A percentile compares a stretch with the other conserved stretches of the same genome.
Evolutionary conservation across 1,284 basidiomycete genomes (phyloP).

Genomic region (Microbotryomycetes sp.): DNA sequence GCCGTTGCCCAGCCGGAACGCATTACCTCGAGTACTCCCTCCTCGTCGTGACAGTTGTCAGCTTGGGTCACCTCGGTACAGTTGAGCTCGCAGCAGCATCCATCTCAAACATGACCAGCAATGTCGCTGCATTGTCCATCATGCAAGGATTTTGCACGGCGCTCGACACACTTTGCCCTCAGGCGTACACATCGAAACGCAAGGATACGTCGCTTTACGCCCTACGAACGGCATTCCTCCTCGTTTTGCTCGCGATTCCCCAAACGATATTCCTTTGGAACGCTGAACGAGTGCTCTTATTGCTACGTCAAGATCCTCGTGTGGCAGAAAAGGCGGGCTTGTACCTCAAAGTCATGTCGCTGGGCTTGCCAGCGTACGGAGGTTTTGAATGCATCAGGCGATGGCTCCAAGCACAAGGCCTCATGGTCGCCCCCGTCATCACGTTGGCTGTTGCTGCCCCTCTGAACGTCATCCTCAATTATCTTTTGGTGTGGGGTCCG

Average conservation of each 20-base stretch:
- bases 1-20: conserved; percentile 1
- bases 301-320: conserved; percentile 72
- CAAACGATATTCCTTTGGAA: conserved; percentile 31
- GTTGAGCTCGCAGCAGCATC: conserved; percentile 33
- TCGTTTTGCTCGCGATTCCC: conserved; percentile 28
- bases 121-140: conserved; percentile 31
- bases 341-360: conserved; percentile 50
- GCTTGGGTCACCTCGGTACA: conserved; percentile 35
- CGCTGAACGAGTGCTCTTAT: conserved; percentile 53
- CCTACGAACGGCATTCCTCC: conserved; percentile 30
- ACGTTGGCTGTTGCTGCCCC: conserved; percentile 80
- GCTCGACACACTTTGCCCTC: conserved; percentile 36
- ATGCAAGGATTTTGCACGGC: conserved; percentile 31
- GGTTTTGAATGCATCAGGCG: conserved; percentile 49
- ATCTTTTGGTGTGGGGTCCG: conserved; percentile 55
- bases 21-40: conserved; percentile 32
- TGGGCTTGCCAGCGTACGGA: conserved; percentile 83
- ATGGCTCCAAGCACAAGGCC: conserved; percentile 74
- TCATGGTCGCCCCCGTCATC: conserved; percentile 79
- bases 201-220: conserved; percentile 32
- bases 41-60: conserved; percentile 25
- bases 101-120: conserved; percentile 32
- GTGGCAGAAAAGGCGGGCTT: conserved; percentile 69
- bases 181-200: conserved; percentile 30
- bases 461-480: conserved; percentile 76